phyloP scores from a whole-genome alignment of 2,329 filamentous ascomycete genomes.

The Phyllosticta ampelicida region DNA sequence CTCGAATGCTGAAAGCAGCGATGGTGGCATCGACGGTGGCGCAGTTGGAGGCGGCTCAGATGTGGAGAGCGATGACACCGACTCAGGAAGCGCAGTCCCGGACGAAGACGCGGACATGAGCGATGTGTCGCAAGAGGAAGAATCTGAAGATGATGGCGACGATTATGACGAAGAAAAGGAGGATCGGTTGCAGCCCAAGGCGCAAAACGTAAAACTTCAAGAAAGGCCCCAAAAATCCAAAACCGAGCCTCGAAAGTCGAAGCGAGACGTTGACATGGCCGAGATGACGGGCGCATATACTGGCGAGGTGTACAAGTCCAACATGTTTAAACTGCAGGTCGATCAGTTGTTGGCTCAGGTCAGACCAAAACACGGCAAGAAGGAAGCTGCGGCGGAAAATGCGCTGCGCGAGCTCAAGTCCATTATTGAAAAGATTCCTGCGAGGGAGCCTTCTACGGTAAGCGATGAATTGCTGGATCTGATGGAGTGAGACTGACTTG shows the following conservation, averaged over 20 bases:
- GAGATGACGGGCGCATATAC: slow-evolving; percentile 30
- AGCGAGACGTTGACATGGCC: slow-evolving; percentile 13
- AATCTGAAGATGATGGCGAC: slow-evolving; percentile 13
- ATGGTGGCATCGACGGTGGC: slow-evolving; percentile 13
- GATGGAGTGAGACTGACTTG: slow-evolving; percentile 11
- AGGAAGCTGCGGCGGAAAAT: slow-evolving; percentile 42
- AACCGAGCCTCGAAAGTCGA: slow-evolving; percentile 3
- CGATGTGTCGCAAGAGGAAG: slow-evolving; percentile 13
- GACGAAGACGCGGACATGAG: slow-evolving; percentile 13
- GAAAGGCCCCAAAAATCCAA: slow-evolving; percentile 11
- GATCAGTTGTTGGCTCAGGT: slow-evolving; percentile 51
- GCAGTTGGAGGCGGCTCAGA: background rate
- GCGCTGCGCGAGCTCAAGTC: slow-evolving; percentile 44
- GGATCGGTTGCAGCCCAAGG: slow-evolving; percentile 1
- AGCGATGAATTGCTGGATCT: slow-evolving; percentile 4
- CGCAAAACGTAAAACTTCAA: background rate
- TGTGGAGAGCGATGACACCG: slow-evolving; percentile 11
- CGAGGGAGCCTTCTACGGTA: slow-evolving; percentile 38
- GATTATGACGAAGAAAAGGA: slow-evolving; percentile 10
- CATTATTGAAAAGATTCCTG: slow-evolving; percentile 46
- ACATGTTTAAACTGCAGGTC: slow-evolving; percentile 56
- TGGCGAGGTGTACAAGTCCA: slow-evolving; percentile 52
- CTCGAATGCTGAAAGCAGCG: slow-evolving; percentile 20
- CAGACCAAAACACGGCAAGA: slow-evolving; percentile 47
- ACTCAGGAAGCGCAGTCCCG: slow-evolving; percentile 4